A percentile compares a stretch with the other conserved stretches of the same genome.
These are phyloP conservation scores for Fusarium lateritium DNA, from an alignment of 2,329 filamentous ascomycete genomes.

Conservation along the genomic window DNA sequence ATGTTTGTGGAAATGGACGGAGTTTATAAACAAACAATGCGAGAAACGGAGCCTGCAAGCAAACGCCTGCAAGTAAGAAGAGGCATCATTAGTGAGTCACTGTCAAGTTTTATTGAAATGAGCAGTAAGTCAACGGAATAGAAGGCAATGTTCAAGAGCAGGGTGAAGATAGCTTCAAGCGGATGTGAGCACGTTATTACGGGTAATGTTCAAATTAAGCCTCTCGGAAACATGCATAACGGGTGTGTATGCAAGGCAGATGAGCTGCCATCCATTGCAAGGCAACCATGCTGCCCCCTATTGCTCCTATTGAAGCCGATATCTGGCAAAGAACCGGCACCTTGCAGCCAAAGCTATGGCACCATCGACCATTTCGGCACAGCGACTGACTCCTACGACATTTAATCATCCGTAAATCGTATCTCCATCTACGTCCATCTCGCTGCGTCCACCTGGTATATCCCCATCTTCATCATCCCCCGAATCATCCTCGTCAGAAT, in stretches of 20 bases:
- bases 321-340: background rate
- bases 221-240: background rate
- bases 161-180: too few species aligned
- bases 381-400: background rate
- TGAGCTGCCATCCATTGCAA: background rate
- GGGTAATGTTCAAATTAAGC: background rate
- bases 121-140: background rate
- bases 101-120: accelerated
- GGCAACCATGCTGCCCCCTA: background rate
- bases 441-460: slow-evolving; percentile 23
- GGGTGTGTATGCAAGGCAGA: background rate
- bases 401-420: slow-evolving; percentile 19
- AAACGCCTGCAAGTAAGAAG: background rate
- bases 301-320: background rate
- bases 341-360: background rate
- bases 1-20: background rate
- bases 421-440: slow-evolving; percentile 31
- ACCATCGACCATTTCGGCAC: too few species aligned
- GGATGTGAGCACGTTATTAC: background rate
- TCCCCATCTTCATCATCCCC: slow-evolving; percentile 45
- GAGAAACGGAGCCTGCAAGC: background rate
- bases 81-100: background rate
- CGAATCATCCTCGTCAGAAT: slow-evolving; percentile 50
- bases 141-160: too few species aligned
- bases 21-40: background rate